These are phyloP conservation scores for Gossypium gossypioides DNA, from an alignment of 441 rosid species.

Conservation along the genomic window DNA sequence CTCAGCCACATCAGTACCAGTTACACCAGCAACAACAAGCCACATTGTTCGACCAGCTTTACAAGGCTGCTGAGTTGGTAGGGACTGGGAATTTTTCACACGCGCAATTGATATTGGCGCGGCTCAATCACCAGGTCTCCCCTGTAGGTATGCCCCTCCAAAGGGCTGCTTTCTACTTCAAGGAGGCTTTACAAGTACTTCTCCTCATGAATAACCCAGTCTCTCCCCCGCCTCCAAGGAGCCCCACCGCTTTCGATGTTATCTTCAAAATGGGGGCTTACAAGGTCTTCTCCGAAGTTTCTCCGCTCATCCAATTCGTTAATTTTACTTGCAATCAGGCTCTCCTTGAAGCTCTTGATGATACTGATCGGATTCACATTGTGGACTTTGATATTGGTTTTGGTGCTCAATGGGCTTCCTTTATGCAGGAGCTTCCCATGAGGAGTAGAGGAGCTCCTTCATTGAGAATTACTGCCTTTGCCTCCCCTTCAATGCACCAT, in stretches of 20 bases:
- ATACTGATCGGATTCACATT: slow-evolving; percentile 39
- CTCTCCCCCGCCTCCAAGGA: slow-evolving; percentile 25
- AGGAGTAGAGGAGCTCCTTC: slow-evolving; percentile 41
- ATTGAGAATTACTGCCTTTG: slow-evolving; percentile 54
- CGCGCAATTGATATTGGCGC: slow-evolving; percentile 97
- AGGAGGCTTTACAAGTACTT: slow-evolving; percentile 56
- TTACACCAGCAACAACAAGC: slow-evolving; percentile 31
- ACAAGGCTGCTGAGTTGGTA: slow-evolving; percentile 48
- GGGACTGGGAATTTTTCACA: slow-evolving; percentile 50
- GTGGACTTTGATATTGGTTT: slow-evolving; percentile 58
- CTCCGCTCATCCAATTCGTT: slow-evolving; percentile 50
- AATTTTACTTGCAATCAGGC: slow-evolving; percentile 68
- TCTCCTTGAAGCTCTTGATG: slow-evolving; percentile 46
- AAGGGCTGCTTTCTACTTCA: slow-evolving; percentile 63
- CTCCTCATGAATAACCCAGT: slow-evolving; percentile 29
- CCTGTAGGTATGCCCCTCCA: slow-evolving; percentile 51
- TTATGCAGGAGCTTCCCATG: slow-evolving; percentile 57
- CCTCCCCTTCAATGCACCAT: slow-evolving; percentile 43
- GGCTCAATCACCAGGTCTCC: slow-evolving; percentile 81
- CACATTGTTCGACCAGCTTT: slow-evolving; percentile 46
- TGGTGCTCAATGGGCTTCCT: slow-evolving; percentile 74
- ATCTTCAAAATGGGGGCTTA: slow-evolving; percentile 58
- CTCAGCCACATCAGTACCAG: slow-evolving; percentile 18
- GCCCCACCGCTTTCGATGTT: slow-evolving; percentile 35
- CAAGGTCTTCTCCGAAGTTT: slow-evolving; percentile 49